Conservation (phyloP, 2,329 filamentous ascomycete species). For the Tetracladium maxilliforme region DNA sequence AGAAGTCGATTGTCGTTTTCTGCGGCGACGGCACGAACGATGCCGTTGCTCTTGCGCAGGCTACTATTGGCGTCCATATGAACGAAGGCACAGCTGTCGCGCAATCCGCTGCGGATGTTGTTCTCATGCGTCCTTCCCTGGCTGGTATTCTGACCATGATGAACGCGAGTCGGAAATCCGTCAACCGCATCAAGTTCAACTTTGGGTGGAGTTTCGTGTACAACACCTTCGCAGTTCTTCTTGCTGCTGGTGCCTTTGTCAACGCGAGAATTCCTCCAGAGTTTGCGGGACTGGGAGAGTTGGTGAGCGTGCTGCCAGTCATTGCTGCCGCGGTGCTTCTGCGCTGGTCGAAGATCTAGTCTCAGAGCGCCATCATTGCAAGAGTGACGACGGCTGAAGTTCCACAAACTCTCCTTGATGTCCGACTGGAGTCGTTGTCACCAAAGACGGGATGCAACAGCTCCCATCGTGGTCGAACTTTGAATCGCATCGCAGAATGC, state of each 20-base stretch:
- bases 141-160: conserved; percentile 40
- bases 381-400: no score
- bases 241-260: conserved; percentile 53
- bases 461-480: no score
- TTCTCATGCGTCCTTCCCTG: conserved; percentile 44
- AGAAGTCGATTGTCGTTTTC: conserved; percentile 50
- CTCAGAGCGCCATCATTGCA: no score
- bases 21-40: conserved; percentile 71
- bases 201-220: conserved; percentile 59
- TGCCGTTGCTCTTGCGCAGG: conserved; percentile 53
- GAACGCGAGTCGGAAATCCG: conserved; percentile 27
- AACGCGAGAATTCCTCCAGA: conserved; percentile 34
- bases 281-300: conserved; percentile 56
- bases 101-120: conserved; percentile 48
- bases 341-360: conserved; percentile 34
- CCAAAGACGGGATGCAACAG: no score
- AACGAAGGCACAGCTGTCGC: conserved; percentile 46
- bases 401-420: no score
- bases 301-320: conserved; percentile 62
- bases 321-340: conserved; percentile 34
- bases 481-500: no score
- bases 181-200: conserved; percentile 45
- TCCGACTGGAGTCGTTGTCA: no score
- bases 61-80: conserved; percentile 56
- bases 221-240: conserved; percentile 52